Base-by-base conservation (phyloP, 176 grass and related monocot genomes). In the Hsuehochloa calcarea region DNA sequence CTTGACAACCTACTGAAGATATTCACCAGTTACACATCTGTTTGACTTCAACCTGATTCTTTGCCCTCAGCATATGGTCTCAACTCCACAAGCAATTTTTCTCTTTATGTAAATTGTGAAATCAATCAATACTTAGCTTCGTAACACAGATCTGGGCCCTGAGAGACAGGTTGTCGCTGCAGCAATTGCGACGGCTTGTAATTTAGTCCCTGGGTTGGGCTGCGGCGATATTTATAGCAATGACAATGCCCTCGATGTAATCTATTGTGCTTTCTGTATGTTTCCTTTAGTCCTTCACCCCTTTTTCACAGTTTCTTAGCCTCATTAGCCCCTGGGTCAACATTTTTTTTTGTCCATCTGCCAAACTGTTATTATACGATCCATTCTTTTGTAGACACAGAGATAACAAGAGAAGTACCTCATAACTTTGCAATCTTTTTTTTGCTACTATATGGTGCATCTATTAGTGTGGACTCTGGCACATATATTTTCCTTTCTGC, bases 1-100 rank as follows among this genome's bases (percentile, higher is more conserved):
- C 91, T 90, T 49, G 91, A 92, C 83, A 95, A 90, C 80, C 41
- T 98, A 87, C 80, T 93, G 84, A 91, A 93, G 68, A 77, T 90
- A 81, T 98, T 95, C 85, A 90, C 85, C 82, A 95, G 87, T 78
- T 95, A 98, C 51, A 92, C 85, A n/a, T 88, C 87, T 65, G 84
- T 93, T 82, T 98, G 80, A 98, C 59, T 65, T 79, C 63, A 29
- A 67, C 74, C 31, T 52, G 38, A 89, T 91, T 94, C 77, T 85
- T 91, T 83, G 59, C 68, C 41, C 70, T 84, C 58, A 37, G 72
- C 66, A 84, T 81, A 81, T 47, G 61, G 45, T 76, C 46, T 38
- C 61, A 68, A 59, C 4, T 22, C 35, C 77, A 71, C 38, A 34
- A 61, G 50, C 44, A 46, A 14, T 61, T 37, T 68, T 46, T 16